Base-by-base conservation (phyloP, 148 eudicot genomes). In the Vaccinium macrocarpon region DNA sequence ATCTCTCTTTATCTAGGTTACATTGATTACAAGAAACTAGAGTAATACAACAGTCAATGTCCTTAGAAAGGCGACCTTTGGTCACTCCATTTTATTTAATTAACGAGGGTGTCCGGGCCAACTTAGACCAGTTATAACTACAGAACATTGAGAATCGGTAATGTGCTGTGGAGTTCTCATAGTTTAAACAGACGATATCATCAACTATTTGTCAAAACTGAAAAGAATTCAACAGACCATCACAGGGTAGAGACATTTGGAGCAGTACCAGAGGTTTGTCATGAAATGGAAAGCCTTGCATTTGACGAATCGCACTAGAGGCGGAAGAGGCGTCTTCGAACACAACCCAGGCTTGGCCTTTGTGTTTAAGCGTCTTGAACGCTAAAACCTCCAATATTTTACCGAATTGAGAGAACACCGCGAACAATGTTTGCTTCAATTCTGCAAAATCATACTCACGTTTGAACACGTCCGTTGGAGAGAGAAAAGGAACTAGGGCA, bases 291-390 rank as follows among this genome's bases (percentile, higher is more conserved):
- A 96, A 96, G 8, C 92, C 92, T 81, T 96, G 98, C 99, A 96
- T 96, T 84, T 96, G 91, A 16, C 93, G 92, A 87, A 96, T 88
- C 15, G 99, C 99, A 84, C 85, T 92, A 55, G 92, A 83, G 51
- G 99, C 99, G 29, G 97, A 91, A 66, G 98, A 89, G 78, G 84
- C 95, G 19, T 96, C 98, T 76, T 96, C 96, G 76, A 96, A 96
- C 15, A 96, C 95, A 86, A 96, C 98, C 99, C 99, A 96, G 72
- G 99, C 99, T 83, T 96, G 99, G 0, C 99, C 98, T 86, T 96
- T 96, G 66, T 96, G 99, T 53, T 96, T 96, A 89, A 95, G 91
- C 70, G 98, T 95, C 91, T 96, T 96, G 90, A 96, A 96, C 5
- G 99, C 98, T 72, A 96, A 87, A 18, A 96, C 97, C 89, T 96